Conservation (phyloP, 1,284 basidiomycete species). For the Rhodofomes roseus region DNA sequence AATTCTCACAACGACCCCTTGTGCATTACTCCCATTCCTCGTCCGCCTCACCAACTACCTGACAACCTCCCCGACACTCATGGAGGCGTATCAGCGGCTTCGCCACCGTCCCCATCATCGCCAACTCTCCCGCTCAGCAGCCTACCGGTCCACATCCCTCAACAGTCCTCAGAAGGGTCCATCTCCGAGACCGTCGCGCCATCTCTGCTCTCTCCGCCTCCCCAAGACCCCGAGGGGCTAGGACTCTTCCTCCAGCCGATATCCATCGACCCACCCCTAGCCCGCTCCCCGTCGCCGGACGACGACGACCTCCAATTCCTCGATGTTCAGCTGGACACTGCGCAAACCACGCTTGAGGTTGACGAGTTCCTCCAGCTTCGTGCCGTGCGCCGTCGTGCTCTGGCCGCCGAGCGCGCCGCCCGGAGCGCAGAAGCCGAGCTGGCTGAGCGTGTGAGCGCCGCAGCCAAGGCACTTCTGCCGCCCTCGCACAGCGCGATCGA, state of each 20-base stretch:
- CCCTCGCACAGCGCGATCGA: constrained; percentile 1
- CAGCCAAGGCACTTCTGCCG: constrained; percentile 22
- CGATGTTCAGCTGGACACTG: constrained; percentile 36
- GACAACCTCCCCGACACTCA: constrained; percentile 9
- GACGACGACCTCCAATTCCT: constrained; percentile 34
- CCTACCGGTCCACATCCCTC: constrained; percentile 6
- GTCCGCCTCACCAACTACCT: constrained; percentile 14
- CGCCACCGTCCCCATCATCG: constrained; percentile 6
- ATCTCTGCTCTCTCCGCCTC: constrained; percentile 10
- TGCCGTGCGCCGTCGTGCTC: constrained; percentile 36
- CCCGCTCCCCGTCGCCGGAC: constrained; percentile 45
- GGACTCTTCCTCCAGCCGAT: constrained; percentile 23
- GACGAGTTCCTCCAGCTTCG: constrained; percentile 30
- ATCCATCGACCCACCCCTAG: constrained; percentile 24
- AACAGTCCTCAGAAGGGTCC: neutral
- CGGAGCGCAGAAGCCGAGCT: constrained; percentile 33
- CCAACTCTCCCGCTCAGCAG: constrained; percentile 12
- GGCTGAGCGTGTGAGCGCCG: constrained; percentile 24
- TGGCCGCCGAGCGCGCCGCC: constrained; percentile 38
- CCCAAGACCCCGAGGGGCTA: constrained; percentile 14
- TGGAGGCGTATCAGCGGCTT: constrained; percentile 9
- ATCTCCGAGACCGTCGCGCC: constrained; percentile 6
- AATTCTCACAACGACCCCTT: constrained; percentile 12
- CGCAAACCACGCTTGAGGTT: constrained; percentile 28
- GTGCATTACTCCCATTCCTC: constrained; percentile 18